A percentile compares a stretch with the other conserved stretches of the same genome.
phyloP scores from a whole-genome alignment of 768 basidiomycete genomes.

The Tylopilus balloui region DNA sequence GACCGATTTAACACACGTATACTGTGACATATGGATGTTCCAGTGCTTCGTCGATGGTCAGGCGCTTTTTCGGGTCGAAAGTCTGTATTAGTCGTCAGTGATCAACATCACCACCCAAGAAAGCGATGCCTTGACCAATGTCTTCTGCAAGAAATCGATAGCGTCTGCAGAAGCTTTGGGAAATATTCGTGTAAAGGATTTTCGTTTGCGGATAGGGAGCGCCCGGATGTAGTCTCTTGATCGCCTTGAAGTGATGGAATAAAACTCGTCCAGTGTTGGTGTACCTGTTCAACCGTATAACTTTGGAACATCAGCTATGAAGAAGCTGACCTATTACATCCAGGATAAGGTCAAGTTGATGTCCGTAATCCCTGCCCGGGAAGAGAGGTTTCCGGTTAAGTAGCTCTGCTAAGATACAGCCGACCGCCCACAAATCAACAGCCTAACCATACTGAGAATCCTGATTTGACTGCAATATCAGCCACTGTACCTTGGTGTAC shows the following conservation, averaged over 20 bases:
- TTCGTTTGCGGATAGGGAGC: slow-evolving; percentile 75
- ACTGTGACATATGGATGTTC: slow-evolving; percentile 78
- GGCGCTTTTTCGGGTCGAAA: slow-evolving; percentile 83
- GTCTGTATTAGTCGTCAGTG: slow-evolving; percentile 41
- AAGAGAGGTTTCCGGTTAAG: slow-evolving; percentile 78
- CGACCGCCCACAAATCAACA: slow-evolving; percentile 74
- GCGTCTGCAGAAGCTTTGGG: slow-evolving; percentile 72
- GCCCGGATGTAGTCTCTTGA: slow-evolving; percentile 87
- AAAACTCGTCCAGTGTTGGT: slow-evolving; percentile 86
- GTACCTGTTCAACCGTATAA: slow-evolving; percentile 45
- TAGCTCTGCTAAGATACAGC: slow-evolving; percentile 78
- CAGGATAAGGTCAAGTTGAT: slow-evolving; percentile 84
- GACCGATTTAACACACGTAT: slow-evolving; percentile 50
- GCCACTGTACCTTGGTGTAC: slow-evolving; percentile 58
- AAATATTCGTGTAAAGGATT: slow-evolving; percentile 67
- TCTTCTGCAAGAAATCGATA: slow-evolving; percentile 68
- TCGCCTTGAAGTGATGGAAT: slow-evolving; percentile 79
- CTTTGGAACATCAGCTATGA: slow-evolving; percentile 6
- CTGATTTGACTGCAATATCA: slow-evolving; percentile 5
- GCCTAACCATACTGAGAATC: slow-evolving; percentile 34
- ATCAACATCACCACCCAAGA: slow-evolving; percentile 27
- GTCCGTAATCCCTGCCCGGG: slow-evolving; percentile 83
- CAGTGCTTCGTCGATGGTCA: slow-evolving; percentile 79
- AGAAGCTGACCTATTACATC: slow-evolving; percentile 65
- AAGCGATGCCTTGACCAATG: slow-evolving; percentile 43